Percentiles rank a stretch among this genome's conserved stretches.
phyloP scores from a whole-genome alignment of 768 basidiomycete genomes.

The Cystobasidium tubakii region DNA sequence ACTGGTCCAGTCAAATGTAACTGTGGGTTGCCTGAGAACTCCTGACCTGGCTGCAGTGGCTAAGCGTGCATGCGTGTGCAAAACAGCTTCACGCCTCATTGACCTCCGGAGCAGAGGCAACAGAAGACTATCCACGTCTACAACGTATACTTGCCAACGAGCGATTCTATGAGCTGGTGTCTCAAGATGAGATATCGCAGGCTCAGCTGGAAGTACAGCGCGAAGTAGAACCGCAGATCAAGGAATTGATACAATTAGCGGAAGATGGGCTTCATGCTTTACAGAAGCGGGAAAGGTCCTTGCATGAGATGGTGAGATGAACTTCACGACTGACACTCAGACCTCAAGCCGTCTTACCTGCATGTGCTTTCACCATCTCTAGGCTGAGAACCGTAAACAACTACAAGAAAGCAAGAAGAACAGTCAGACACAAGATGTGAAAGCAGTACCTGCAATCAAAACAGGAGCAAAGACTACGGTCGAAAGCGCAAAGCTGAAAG shows the following conservation, averaged over 20 bases:
- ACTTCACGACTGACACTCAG: too few species aligned
- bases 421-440: background rate
- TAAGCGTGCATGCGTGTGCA: background rate
- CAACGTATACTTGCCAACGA: background rate
- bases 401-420: background rate
- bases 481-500: slow-evolving; percentile 17
- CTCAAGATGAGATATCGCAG: slow-evolving; percentile 20
- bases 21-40: background rate
- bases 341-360: too few species aligned
- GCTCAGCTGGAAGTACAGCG: slow-evolving; percentile 19
- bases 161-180: slow-evolving; percentile 18
- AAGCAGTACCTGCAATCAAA: background rate
- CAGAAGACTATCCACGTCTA: slow-evolving; percentile 10
- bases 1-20: slow-evolving; percentile 7
- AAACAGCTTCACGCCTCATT: slow-evolving; percentile 21
- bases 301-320: slow-evolving; percentile 12
- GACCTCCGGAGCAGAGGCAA: background rate
- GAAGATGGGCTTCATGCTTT: slow-evolving; percentile 10
- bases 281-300: slow-evolving; percentile 12
- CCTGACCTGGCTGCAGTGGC: background rate
- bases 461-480: background rate
- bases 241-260: slow-evolving; percentile 21
- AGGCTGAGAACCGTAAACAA: slow-evolving; percentile 32
- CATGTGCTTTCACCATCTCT: background rate
- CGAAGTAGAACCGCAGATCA: slow-evolving; percentile 34